phyloP scores from a whole-genome alignment of 192 early-diverging fungal genomes.

The Coemansia sp. region DNA sequence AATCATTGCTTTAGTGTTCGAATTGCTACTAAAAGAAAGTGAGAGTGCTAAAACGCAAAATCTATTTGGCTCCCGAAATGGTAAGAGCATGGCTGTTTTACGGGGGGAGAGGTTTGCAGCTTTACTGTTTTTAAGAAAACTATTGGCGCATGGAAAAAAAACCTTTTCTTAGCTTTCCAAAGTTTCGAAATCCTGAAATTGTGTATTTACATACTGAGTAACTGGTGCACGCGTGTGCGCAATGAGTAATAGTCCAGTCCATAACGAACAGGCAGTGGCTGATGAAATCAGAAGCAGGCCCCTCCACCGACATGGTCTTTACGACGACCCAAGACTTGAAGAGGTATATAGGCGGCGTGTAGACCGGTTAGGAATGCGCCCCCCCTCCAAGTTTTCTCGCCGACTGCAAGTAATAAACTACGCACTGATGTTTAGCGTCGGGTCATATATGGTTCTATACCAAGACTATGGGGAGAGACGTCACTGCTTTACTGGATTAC shows the following conservation, averaged over 20 bases:
- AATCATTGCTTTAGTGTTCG: background rate
- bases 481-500: conserved; percentile 46
- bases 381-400: conserved; percentile 43
- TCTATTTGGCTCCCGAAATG: too few relatives aligned
- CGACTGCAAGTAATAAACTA: conserved; percentile 45
- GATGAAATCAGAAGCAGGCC: conserved; percentile 22
- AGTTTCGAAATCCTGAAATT: background rate
- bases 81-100: too few relatives aligned
- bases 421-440: conserved; percentile 45
- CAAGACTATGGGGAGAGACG: conserved; percentile 41
- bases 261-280: background rate
- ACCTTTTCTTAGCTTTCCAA: background rate
- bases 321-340: conserved; percentile 37
- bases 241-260: background rate
- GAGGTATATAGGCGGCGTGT: conserved; percentile 44
- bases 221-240: too few relatives aligned
- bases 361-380: conserved; percentile 32
- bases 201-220: background rate
- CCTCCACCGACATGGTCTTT: conserved; percentile 40
- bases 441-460: conserved; percentile 44
- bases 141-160: too few relatives aligned
- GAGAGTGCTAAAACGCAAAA: background rate
- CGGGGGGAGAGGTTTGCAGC: too few relatives aligned
- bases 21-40: background rate
- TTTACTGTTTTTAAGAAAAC: too few relatives aligned